Conservation (phyloP, 352 stramenopile genomes). For the Plasmopara halstedii region DNA sequence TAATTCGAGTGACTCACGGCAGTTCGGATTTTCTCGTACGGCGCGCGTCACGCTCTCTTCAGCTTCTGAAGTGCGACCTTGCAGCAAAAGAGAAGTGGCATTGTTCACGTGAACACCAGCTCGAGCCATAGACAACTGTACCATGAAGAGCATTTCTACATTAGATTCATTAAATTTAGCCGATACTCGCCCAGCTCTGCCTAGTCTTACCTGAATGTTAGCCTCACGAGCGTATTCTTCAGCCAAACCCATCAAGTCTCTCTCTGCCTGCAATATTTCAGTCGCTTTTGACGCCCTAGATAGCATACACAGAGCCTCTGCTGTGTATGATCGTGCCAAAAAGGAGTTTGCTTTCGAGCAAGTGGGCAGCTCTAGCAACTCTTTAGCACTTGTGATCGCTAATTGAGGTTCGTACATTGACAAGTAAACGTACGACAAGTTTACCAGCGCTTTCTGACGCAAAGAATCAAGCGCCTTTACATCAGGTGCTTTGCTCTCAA, state of each 20-base stretch:
- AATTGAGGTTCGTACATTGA: slow-evolving; percentile 87
- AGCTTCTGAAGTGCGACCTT: slow-evolving; percentile 60
- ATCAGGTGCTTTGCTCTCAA: slow-evolving; percentile 29
- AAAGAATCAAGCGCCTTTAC: slow-evolving; percentile 54
- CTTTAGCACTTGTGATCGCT: slow-evolving; percentile 75
- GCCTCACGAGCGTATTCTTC: slow-evolving; percentile 76
- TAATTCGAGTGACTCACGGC: slow-evolving; percentile 74
- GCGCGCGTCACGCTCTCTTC: slow-evolving; percentile 81
- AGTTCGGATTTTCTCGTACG: slow-evolving; percentile 74
- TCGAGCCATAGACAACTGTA: slow-evolving; percentile 50
- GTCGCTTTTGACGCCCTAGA: slow-evolving; percentile 77
- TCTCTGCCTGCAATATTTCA: slow-evolving; percentile 59
- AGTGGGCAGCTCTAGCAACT: slow-evolving; percentile 57
- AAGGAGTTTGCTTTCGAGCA: slow-evolving; percentile 75
- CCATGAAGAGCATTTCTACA: neutral
- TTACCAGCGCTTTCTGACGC: slow-evolving; percentile 81
- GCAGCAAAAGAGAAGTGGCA: slow-evolving; percentile 66
- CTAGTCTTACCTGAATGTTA: slow-evolving; percentile 46
- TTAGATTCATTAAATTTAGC: neutral
- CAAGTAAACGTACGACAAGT: slow-evolving; percentile 87
- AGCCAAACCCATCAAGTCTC: slow-evolving; percentile 63
- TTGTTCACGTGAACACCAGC: slow-evolving; percentile 83
- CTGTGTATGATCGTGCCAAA: slow-evolving; percentile 80
- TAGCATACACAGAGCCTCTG: slow-evolving; percentile 85
- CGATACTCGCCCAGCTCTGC: neutral